A percentile compares a stretch with the other conserved stretches of the same genome.
Conservation (phyloP, 148 eudicot species). For the Persicaria tinctoria region DNA sequence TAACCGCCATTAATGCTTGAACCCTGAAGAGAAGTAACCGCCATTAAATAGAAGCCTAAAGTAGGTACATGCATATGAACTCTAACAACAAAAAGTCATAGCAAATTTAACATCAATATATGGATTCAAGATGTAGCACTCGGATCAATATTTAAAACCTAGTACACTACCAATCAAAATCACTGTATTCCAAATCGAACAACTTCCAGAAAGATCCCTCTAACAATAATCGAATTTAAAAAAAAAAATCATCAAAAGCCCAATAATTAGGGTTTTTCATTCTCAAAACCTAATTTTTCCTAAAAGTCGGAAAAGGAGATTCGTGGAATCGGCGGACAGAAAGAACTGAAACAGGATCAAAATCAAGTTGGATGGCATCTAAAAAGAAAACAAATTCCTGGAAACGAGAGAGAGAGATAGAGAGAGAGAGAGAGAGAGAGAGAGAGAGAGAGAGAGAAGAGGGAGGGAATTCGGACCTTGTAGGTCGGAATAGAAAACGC, state of each 20-base stretch:
- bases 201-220: too few relatives aligned
- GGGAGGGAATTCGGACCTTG: too few relatives aligned
- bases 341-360: too few relatives aligned
- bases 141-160: background rate
- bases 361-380: too few relatives aligned
- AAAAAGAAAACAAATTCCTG: too few relatives aligned
- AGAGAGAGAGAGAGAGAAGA: too few relatives aligned
- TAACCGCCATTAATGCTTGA: constrained; percentile 56
- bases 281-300: background rate
- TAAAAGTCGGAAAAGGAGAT: background rate
- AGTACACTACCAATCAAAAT: background rate
- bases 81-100: background rate
- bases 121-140: background rate
- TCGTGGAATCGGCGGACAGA: too few relatives aligned
- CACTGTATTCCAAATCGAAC: too few relatives aligned
- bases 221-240: too few relatives aligned
- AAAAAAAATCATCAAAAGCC: background rate
- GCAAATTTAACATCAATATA: background rate
- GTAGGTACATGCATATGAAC: background rate
- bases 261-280: background rate
- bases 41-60: background rate
- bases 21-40: constrained; percentile 37
- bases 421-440: too few relatives aligned
- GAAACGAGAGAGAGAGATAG: too few relatives aligned
- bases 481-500: too few relatives aligned